phyloP scores from a whole-genome alignment of 192 early-diverging fungal species.

The Coemansia sp. region DNA sequence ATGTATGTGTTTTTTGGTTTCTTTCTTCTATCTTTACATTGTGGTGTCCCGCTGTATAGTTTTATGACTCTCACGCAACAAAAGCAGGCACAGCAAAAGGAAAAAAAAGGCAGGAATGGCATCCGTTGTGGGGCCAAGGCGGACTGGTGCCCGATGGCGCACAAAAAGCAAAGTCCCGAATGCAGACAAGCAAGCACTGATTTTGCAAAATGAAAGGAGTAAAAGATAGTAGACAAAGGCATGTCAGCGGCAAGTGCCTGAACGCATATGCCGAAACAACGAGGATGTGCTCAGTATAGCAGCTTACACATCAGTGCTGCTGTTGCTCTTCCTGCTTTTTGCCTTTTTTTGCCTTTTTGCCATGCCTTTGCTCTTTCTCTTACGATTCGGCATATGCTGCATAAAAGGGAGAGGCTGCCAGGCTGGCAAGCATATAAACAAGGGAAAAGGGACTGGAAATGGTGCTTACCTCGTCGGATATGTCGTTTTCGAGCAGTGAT shows the following conservation, averaged over 20 bases:
- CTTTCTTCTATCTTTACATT: neutral
- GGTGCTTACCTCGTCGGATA: conserved; percentile 50
- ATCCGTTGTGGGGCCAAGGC: too few species aligned
- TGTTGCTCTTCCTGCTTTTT: neutral
- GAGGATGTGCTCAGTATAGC: too few species aligned
- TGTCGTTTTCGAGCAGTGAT: conserved; percentile 22
- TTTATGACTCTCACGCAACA: neutral
- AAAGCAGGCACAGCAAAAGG: neutral
- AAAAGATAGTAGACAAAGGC: too few species aligned
- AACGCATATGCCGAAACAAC: too few species aligned
- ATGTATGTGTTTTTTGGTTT: conserved; percentile 10
- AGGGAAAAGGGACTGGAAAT: neutral
- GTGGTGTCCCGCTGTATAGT: neutral
- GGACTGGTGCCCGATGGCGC: too few species aligned
- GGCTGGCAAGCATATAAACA: neutral
- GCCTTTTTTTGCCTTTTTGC: too few species aligned
- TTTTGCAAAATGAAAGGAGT: too few species aligned
- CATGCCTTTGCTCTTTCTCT: neutral
- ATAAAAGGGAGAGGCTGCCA: conserved; percentile 3
- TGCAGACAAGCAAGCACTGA: too few species aligned
- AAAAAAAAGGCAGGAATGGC: neutral
- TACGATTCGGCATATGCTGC: neutral
- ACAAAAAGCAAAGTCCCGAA: too few species aligned
- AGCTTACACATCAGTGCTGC: neutral
- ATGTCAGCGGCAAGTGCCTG: too few species aligned